phyloP scores from a whole-genome alignment of 495 filamentous ascomycete species.

The Aspergillus incahuasiensis region DNA sequence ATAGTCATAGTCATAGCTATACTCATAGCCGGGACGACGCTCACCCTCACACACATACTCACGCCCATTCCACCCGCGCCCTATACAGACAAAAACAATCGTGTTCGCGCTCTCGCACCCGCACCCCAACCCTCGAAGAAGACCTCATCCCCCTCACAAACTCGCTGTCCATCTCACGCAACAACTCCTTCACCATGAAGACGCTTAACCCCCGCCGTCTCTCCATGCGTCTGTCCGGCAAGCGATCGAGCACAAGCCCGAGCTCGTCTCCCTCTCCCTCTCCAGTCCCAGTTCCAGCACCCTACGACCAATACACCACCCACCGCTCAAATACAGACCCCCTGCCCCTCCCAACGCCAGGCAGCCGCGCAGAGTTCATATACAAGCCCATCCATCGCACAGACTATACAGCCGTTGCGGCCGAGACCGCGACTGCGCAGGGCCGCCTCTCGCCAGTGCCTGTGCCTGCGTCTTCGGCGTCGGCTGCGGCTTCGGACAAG shows the following conservation, averaged over 20 bases:
- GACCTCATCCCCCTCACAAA: slow-evolving; percentile 11
- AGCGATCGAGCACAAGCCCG: slow-evolving; percentile 19
- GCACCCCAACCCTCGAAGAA: slow-evolving; percentile 12
- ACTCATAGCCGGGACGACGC: no score
- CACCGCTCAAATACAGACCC: neutral
- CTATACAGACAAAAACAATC: slow-evolving; percentile 33
- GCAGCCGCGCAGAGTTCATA: slow-evolving; percentile 24
- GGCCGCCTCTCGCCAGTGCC: slow-evolving; percentile 7
- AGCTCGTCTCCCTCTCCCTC: neutral
- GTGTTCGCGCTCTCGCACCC: neutral
- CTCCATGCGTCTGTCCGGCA: slow-evolving; percentile 31
- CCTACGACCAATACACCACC: slow-evolving; percentile 1
- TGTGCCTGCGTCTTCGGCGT: neutral
- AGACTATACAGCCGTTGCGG: slow-evolving; percentile 32
- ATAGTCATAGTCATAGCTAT: no score
- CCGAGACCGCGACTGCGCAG: slow-evolving; percentile 17
- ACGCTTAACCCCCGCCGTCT: slow-evolving; percentile 28
- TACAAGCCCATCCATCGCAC: slow-evolving; percentile 31
- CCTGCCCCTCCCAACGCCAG: neutral
- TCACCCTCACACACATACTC: no score
- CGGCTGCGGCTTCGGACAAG: slow-evolving; percentile 17
- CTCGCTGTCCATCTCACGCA: neutral
- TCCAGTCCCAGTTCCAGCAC: neutral
- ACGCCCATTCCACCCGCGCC: slow-evolving; percentile 39
- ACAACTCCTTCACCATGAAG: slow-evolving; percentile 17